A percentile compares a stretch with the other conserved stretches of the same genome.
These are phyloP conservation scores for Dipteronia dyeriana DNA, from an alignment of 345 rosid genomes.

Conservation along the genomic window DNA sequence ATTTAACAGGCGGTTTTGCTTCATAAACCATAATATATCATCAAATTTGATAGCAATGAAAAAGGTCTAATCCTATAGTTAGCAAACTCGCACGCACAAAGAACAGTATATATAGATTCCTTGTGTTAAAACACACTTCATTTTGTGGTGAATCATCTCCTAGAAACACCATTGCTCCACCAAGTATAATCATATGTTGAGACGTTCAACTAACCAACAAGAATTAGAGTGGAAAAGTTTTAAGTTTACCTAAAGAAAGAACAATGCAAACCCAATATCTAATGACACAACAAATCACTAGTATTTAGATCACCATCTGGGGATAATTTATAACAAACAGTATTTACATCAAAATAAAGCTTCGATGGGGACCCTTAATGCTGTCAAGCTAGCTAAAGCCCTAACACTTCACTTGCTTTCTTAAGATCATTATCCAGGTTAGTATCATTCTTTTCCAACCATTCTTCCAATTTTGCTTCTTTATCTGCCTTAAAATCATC, in stretches of 20 bases:
- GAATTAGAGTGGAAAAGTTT: no score
- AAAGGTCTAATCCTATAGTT: neutral
- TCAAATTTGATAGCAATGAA: neutral
- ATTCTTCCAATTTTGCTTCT: slow-evolving; percentile 79
- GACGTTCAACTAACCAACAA: neutral
- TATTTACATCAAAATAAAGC: slow-evolving; percentile 26
- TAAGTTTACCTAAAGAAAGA: no score
- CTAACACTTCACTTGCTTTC: slow-evolving; percentile 7
- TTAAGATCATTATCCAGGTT: slow-evolving; percentile 14
- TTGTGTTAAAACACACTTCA: neutral
- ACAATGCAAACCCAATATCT: neutral
- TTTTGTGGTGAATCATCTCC: neutral
- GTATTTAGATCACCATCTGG: neutral
- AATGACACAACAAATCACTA: neutral
- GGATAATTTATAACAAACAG: slow-evolving; percentile 7
- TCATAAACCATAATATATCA: neutral
- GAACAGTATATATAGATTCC: neutral
- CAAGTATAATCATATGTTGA: neutral
- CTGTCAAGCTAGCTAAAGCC: slow-evolving; percentile 9
- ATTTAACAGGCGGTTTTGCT: neutral
- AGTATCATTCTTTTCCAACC: slow-evolving; percentile 59
- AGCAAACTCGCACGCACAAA: neutral
- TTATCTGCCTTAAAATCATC: slow-evolving; percentile 73
- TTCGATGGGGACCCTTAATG: neutral
- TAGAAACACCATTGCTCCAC: neutral